Conservation (phyloP, 2,329 filamentous ascomycete species). For the Pestalotiopsis sp. region DNA sequence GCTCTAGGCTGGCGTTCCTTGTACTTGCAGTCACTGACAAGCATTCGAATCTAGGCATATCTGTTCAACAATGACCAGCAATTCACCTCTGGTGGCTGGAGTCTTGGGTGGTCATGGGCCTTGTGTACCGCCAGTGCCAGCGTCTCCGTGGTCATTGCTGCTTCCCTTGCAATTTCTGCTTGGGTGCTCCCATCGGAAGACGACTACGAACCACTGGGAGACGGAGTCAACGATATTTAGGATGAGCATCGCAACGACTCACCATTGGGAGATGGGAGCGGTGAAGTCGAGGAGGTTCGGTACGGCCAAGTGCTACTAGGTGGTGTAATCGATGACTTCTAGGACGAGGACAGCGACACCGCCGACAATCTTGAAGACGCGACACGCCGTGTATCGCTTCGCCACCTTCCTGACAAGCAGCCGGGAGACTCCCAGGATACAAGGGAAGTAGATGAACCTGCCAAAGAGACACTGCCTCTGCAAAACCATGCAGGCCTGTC, state of each 20-base stretch:
- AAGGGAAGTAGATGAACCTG: too few relatives aligned
- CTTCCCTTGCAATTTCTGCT: constrained; percentile 67
- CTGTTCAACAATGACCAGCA: constrained; percentile 81
- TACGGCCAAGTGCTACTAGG: too few relatives aligned
- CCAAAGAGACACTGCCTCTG: too few relatives aligned
- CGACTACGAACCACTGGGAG: constrained; percentile 71
- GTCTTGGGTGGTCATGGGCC: constrained; percentile 77
- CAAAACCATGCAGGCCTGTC: too few relatives aligned
- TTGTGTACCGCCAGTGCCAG: constrained; percentile 63
- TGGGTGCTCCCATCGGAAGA: constrained; percentile 76
- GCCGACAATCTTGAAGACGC: too few relatives aligned
- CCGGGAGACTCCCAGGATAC: too few relatives aligned
- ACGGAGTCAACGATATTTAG: constrained; percentile 12
- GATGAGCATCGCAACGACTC: not conserved
- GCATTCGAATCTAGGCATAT: constrained; percentile 63
- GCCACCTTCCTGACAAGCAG: too few relatives aligned
- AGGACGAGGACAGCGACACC: too few relatives aligned
- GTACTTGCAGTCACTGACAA: not conserved
- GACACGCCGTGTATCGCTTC: too few relatives aligned
- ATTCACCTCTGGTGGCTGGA: constrained; percentile 80
- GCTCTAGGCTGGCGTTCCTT: too few relatives aligned
- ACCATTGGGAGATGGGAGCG: not conserved
- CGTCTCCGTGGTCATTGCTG: constrained; percentile 54
- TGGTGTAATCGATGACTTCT: too few relatives aligned
- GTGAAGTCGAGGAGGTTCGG: not conserved